phyloP scores from a whole-genome alignment of 2,329 filamentous ascomycete species.

The Exophiala sp. region DNA sequence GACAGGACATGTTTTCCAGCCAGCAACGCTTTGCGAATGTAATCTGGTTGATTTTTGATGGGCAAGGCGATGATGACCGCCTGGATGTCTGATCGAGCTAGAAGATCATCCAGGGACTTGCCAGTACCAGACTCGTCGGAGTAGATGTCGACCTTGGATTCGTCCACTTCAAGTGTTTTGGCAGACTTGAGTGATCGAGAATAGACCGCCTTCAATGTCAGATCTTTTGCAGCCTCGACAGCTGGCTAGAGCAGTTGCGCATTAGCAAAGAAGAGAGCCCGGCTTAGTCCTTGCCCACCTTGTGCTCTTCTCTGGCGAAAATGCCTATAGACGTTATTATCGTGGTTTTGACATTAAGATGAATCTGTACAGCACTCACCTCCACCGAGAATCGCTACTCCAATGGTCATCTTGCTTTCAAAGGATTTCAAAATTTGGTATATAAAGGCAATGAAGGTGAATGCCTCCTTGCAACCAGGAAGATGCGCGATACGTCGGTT shows the following conservation, averaged over 20 bases:
- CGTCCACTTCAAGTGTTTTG: constrained; percentile 36
- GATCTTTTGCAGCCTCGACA: constrained; percentile 40
- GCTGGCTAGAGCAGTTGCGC: constrained; percentile 40
- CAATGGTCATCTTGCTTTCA: constrained; percentile 37
- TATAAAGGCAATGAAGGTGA: too few relatives aligned
- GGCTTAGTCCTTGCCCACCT: constrained; percentile 34
- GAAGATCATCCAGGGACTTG: constrained; percentile 42
- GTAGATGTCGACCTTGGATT: constrained; percentile 46
- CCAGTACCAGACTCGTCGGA: constrained; percentile 48
- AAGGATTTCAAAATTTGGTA: too few relatives aligned
- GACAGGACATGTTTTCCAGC: constrained; percentile 53
- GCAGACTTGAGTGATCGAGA: constrained; percentile 53
- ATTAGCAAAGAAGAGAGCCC: constrained; percentile 1
- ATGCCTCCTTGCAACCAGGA: not conserved
- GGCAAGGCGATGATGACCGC: constrained; percentile 52
- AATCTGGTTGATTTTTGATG: constrained; percentile 48
- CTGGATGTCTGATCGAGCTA: constrained; percentile 45
- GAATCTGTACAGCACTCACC: constrained; percentile 31
- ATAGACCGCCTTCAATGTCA: constrained; percentile 53
- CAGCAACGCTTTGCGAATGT: constrained; percentile 44
- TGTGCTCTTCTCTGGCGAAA: constrained; percentile 53
- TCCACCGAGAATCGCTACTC: constrained; percentile 51
- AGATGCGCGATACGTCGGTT: too few relatives aligned
- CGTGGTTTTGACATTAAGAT: not conserved
- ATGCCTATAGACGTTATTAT: constrained; percentile 38